These are phyloP conservation scores for Neostapfia colusana DNA, from an alignment of 176 grass and related monocot species.

Conservation along the genomic window DNA sequence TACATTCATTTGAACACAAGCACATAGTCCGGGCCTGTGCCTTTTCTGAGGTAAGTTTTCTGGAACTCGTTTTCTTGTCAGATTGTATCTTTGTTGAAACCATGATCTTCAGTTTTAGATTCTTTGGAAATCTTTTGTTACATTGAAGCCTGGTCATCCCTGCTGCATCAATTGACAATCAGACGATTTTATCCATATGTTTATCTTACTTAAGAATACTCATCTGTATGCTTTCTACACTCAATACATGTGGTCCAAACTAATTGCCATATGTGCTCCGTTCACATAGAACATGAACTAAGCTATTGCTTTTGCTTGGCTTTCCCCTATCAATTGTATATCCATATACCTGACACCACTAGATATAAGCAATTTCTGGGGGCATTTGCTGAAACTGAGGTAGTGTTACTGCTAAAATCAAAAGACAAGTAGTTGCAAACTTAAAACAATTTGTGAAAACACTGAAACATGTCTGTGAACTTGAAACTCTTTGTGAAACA, in stretches of 20 bases:
- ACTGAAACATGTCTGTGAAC: neutral
- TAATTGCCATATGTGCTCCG: neutral
- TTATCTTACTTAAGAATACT: neutral
- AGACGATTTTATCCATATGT: no score
- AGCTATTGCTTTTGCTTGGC: neutral
- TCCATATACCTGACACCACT: neutral
- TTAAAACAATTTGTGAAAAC: neutral
- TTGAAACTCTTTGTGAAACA: neutral
- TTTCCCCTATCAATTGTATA: neutral
- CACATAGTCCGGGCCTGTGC: constrained; percentile 87
- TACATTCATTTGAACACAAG: constrained; percentile 92
- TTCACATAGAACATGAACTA: neutral
- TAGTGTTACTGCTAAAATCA: neutral
- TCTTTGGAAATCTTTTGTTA: neutral
- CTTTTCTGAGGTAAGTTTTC: constrained; percentile 70
- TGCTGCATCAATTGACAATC: neutral
- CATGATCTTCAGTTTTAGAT: neutral
- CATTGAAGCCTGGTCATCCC: neutral
- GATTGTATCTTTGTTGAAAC: constrained; percentile 11
- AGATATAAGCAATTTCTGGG: neutral
- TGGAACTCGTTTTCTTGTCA: neutral
- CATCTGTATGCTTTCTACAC: neutral
- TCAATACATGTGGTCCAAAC: neutral
- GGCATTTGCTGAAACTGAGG: neutral
- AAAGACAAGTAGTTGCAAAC: neutral